Evolutionary conservation across 805 yeast species (phyloP), one percentile per base, ranked within the genome.

Genomic region (Ogataea populi-albae): DNA sequence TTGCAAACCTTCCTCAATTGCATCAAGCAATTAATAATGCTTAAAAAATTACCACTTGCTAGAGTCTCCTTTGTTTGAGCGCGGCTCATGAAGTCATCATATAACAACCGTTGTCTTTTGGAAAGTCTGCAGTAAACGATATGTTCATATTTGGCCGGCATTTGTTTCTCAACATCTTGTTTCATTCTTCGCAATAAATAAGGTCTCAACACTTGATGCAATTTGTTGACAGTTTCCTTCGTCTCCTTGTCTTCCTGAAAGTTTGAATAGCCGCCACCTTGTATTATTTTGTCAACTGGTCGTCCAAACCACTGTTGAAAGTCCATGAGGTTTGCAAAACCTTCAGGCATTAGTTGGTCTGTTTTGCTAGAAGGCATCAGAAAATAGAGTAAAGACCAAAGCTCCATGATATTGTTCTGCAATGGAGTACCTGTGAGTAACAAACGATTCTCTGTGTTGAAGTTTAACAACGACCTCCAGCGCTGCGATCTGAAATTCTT

Each of bases 271-370:
- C 69, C 65, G 20, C 82, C 86, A 39, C 78, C 82, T 59, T 93
- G 97, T 35, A 93, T 79, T 41, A 93, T 78, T 47, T 78, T 84
- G 57, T 93, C 98, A 4, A 93, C 97, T 0, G 99, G 98, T 42
- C 81, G 77, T n/a, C 97, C 96, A 61, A 93, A 93, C 99, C 98
- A 93, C 46, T 86, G 94, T 53, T 93, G 98, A 59, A 93, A 93
- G 53, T 93, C 96, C 46, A 86, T 93, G 41, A 93, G 68, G 52
- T 91, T 88, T 1, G 99, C 98, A 73, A 93, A 93, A 2, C 98
- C 98, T 33, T 83, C 89, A 0, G 96, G 91, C 88, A 86, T 82
- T 10, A 82, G 73, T 45, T 81, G 83, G 19, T 53, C 56, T 10
- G 48, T 43, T 36, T 79, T 79, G 0, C 87, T 70, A 1, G 94